Base-by-base conservation (phyloP, 2,329 filamentous ascomycete species). In the Sporothrix brasiliensis region DNA sequence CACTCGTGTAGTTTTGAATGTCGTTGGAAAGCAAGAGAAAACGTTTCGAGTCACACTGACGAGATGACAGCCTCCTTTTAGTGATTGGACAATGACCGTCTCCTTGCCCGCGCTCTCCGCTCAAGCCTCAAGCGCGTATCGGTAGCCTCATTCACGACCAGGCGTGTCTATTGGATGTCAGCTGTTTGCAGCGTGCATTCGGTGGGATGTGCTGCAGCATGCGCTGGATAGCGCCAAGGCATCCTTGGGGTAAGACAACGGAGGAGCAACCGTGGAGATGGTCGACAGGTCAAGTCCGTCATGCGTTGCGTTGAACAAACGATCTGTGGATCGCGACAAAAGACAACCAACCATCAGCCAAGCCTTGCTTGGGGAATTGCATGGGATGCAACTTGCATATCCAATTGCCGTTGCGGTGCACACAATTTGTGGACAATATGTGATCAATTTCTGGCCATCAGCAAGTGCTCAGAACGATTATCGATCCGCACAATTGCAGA, bases 121-220 rank as follows among this genome's bases (percentile, higher is more conserved):
- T 14, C 19, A 30, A 58, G 30, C 54, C 30, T 11, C 54, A 41
- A 30, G 41, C 30, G 44, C 21, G 9, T 34, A 5, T n/a, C 39
- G 14, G 44, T 6, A 34, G 44, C 44, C 61, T 13, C 44, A 34
- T 49, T 11, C 61, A 30, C 61, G 21, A 44, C 61, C 21, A 24
- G 39, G 10, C 9, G 16, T 3, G 61, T 50, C 41, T 16, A 50
- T 65, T 65, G 61, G 61, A 16, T 50, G 61, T 44, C 27, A n/a
- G 11, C 44, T 4, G 16, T n/a, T 9, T 50, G 24, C 44, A 50
- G 7, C 61, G n/a, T 65, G 61, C 61, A 65, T 47, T 44, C 19
- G 39, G n/a, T 63, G 58, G 39, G 58, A 63, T 63, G 56, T 4
- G 39, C 13, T 21, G 58, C 44, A 65, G 19, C 44, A 13, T 63